Base-by-base conservation (phyloP, 2,329 filamentous ascomycete genomes). In the Pseudogymnoascus sp. region DNA sequence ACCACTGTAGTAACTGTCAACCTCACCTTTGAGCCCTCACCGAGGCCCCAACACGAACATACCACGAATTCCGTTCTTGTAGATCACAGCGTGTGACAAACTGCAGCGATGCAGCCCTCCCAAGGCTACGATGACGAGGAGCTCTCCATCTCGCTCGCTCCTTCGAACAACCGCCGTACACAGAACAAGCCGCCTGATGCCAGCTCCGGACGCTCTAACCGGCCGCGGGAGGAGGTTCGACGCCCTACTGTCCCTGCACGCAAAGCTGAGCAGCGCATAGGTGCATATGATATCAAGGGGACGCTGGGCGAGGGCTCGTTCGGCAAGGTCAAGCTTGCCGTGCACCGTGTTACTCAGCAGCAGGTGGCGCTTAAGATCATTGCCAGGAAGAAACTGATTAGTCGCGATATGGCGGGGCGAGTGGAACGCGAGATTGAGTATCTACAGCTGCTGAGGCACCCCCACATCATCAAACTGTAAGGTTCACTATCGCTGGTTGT, bases 381-480 rank as follows among this genome's bases (percentile, higher is more conserved):
- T 73, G 90, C 92, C 44, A 86, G 95, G 69, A 95, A 95, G 80
- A 96, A 97, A 80, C 84, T 99, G 72, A 91, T 97, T 70, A 97
- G 93, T 70, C 84, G 93, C 72, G 95, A 99, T 77, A 97, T 99
- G 95, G 93, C 96, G 62, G 95, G 95, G 65, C 86, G 95, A 66
- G 96, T 99, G 67, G 95, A 99, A 80, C 86, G 95, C 69, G 95
- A 99, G 81, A 99, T 99, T 70, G 93, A 97, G 76, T 99, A 99
- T 74, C 84, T 99, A 67, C 95, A 99, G 78, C 81, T 99, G 65
- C 82, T 99, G 66, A 88, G 95, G 65, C 95, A 99, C 76, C 95
- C 95, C 42, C 95, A 99, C 77, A 99, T 99, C 75, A 99, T 99
- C 81, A 99, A 99, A 78, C 84, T 99, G 86, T 97, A 81, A 73